Evolutionary conservation across 768 basidiomycete genomes (phyloP).

Genomic region (Antrodiella citrinella): DNA sequence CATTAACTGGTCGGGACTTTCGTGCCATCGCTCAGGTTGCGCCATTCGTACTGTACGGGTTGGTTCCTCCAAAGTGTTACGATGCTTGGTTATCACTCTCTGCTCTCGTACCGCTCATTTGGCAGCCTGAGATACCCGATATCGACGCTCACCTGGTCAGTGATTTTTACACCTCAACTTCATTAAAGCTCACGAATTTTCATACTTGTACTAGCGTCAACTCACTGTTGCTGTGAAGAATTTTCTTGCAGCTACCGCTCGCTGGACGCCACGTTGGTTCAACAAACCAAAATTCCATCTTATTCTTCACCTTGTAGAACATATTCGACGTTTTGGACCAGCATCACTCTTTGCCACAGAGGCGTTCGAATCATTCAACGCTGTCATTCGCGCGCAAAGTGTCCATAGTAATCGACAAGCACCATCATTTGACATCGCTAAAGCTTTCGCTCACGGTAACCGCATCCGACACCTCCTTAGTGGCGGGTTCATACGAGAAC

Average conservation of each 20-base stretch:
- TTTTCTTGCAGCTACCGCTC: slow-evolving; percentile 15
- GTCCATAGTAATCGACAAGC: too few species aligned
- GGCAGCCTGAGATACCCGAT: slow-evolving; percentile 31
- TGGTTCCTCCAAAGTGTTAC: slow-evolving; percentile 22
- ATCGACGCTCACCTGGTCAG: slow-evolving; percentile 28
- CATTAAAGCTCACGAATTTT: too few species aligned
- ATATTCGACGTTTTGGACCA: too few species aligned
- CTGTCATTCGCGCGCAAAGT: too few species aligned
- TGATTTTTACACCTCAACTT: slow-evolving; percentile 2
- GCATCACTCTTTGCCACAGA: too few species aligned
- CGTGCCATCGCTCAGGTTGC: slow-evolving; percentile 26
- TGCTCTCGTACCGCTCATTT: slow-evolving; percentile 24
- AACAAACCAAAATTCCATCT: slow-evolving; percentile 23
- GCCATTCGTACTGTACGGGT: slow-evolving; percentile 29
- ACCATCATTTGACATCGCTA: too few species aligned
- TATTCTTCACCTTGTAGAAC: too few species aligned
- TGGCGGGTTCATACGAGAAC: too few species aligned
- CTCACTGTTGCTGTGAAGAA: slow-evolving; percentile 11
- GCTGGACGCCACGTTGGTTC: slow-evolving; percentile 18
- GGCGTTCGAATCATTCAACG: too few species aligned
- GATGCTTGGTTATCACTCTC: slow-evolving; percentile 28
- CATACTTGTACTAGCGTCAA: too few species aligned
- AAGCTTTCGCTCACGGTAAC: too few species aligned
- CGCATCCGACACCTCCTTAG: too few species aligned
- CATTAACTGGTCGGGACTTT: slow-evolving; percentile 28